phyloP scores from a whole-genome alignment of 805 yeast species.

The Huiozyma naganishii region DNA sequence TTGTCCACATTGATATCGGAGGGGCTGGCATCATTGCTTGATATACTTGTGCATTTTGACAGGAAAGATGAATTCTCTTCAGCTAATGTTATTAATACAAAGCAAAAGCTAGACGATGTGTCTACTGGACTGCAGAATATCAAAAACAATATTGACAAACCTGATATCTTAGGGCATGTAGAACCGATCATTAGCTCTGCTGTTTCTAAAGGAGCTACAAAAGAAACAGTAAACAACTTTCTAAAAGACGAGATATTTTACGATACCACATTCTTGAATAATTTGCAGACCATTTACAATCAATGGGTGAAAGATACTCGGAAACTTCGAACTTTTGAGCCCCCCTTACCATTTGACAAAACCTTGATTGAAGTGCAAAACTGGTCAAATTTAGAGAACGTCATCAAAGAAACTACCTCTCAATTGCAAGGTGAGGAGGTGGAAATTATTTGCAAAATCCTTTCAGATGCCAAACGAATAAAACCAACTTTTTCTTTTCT shows the following conservation, averaged over 20 bases:
- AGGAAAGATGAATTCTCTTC: conserved; percentile 16
- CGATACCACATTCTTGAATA: conserved; percentile 53
- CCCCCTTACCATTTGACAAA: conserved; percentile 44
- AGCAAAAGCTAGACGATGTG: conserved; percentile 57
- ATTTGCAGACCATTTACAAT: conserved; percentile 58
- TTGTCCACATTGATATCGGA: conserved; percentile 48
- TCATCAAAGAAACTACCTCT: conserved; percentile 41
- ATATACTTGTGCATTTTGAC: conserved; percentile 26
- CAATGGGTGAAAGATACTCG: conserved; percentile 63
- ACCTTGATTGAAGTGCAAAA: conserved; percentile 59
- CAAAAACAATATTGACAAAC: conserved; percentile 57
- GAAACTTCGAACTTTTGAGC: conserved; percentile 33
- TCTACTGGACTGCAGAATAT: conserved; percentile 56
- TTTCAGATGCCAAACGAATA: conserved; percentile 64
- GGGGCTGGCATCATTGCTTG: conserved; percentile 65
- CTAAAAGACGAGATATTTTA: conserved; percentile 30
- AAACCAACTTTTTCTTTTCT: conserved; percentile 48
- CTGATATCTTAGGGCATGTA: conserved; percentile 43
- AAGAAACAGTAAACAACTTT: conserved; percentile 15
- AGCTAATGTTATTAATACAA: conserved; percentile 32
- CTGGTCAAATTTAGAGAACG: conserved; percentile 65
- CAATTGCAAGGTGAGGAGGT: conserved; percentile 51
- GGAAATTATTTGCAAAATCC: conserved; percentile 43
- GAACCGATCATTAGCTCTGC: conserved; percentile 42
- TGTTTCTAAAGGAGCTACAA: conserved; percentile 26